Evolutionary conservation across 179 eudicot genomes (phyloP), one percentile per base, ranked within the genome.

Genomic region (Beta macrorhiza): DNA sequence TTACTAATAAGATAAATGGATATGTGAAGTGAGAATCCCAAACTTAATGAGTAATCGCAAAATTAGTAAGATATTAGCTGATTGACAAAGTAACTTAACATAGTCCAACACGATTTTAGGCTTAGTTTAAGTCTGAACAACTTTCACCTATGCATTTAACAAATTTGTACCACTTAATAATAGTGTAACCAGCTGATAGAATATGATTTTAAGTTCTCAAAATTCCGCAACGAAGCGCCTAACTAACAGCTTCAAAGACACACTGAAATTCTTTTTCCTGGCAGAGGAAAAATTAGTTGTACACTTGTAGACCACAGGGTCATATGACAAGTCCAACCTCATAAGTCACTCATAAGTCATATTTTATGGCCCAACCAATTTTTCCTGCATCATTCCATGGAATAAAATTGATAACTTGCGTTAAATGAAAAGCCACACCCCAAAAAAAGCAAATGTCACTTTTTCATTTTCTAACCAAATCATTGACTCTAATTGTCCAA

Each of bases 161-260:
- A 11, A 0, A 11, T 47, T n/a, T 45, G 32, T 49, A 42, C 44
- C n/a, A 1, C 13, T 10, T 20, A 49, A 42, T 17, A 22, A 13
- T 74, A 56, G 77, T 74, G 51, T 57, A 32, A 73, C 44, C 76
- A 73, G 37, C 45, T 11, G 42, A 22, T 22, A 5, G 45, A 25
- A 52, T 53, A 73, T 20, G 2, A 19, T 44, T 44, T 47, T 4
- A 8, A 47, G 42, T 8, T 72, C 19, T 22, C 52, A 57, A 64
- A 63, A 73, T 69, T 51, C 42, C 16, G 57, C 76, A 65, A 77
- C 75, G 19, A 73, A 74, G 71, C n/a, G 81, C 84, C 87, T 81
- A 84, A 78, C 82, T 5, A 51, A 5, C 51, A 78, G 84, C 84
- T 81, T 81, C 67, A 84, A 10, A 84, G 8, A 80, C 79, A 25